Percentiles rank a stretch among this genome's conserved stretches.
phyloP scores from a whole-genome alignment of 1,139 yeast species.

The Suhomyces kunorum region DNA sequence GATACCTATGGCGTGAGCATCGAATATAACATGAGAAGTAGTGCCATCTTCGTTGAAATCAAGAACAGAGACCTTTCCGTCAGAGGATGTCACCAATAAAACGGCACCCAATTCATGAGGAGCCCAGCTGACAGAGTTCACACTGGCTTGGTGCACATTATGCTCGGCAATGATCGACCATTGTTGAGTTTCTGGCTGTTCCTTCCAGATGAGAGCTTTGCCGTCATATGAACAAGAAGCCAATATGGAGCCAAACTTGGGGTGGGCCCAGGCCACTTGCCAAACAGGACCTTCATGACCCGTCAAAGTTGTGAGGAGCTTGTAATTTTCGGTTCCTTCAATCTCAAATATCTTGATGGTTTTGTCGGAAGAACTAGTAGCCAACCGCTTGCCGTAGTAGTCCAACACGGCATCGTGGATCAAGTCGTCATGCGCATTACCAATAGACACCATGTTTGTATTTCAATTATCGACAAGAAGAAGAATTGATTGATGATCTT shows the following conservation, averaged over 20 bases:
- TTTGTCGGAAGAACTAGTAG: conserved; percentile 94
- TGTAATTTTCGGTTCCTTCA: conserved; percentile 77
- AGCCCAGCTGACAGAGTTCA: conserved; percentile 94
- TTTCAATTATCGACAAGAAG: background rate
- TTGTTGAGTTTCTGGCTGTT: conserved; percentile 70
- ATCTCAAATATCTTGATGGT: conserved; percentile 91
- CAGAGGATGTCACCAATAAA: conserved; percentile 87
- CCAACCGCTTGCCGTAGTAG: conserved; percentile 92
- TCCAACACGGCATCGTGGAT: conserved; percentile 97
- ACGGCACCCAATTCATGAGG: conserved; percentile 97
- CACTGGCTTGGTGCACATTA: conserved; percentile 88
- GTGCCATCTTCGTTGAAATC: conserved; percentile 92
- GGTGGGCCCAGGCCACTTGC: conserved; percentile 99
- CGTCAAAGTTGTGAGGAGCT: conserved; percentile 74
- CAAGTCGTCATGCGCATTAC: conserved; percentile 82
- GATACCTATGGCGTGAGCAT: conserved; percentile 91
- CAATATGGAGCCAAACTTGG: conserved; percentile 91
- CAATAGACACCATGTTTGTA: conserved; percentile 62
- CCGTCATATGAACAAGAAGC: conserved; percentile 98
- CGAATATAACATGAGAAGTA: conserved; percentile 61
- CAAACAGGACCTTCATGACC: conserved; percentile 98
- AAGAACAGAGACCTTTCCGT: conserved; percentile 86
- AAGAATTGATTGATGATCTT: background rate
- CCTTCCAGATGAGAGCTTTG: conserved; percentile 91
- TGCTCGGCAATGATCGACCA: conserved; percentile 92